Base-by-base conservation (phyloP, 768 basidiomycete genomes). In the Suillus lakei region DNA sequence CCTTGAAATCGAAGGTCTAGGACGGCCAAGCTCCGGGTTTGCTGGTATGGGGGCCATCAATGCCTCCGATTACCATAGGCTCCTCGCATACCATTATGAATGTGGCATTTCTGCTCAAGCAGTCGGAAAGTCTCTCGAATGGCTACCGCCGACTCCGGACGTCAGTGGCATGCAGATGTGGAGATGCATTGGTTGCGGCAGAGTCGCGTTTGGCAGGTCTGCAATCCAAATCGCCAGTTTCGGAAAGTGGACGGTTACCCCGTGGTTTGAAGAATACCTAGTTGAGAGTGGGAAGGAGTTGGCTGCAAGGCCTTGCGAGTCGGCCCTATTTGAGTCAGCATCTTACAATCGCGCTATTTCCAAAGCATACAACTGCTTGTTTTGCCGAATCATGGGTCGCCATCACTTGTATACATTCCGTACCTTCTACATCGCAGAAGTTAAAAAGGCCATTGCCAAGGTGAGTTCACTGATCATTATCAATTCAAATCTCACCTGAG, bases 21-120 rank as follows among this genome's bases (percentile, higher is more conserved):
- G 30, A 34, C 55, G 30, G 8, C 55, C 55, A 39, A 58, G 30
- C 55, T 16, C 21, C 18, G 78, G 76, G 63, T 71, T 69, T 8
- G 67, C 76, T 26, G 82, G 83, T 66, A 76, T 84, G 18, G 77
- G 78, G 62, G 73, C 77, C 53, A 81, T 84, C 63, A 74, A 79
- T 6, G 82, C 78, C 10, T 80, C 78, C 16, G 77, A 75, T 30
- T 79, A 80, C 63, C 75, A 77, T 70, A 79, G 79, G 30, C 71
- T 84, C 44, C 78, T 80, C 58, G 75, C 77, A 43, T 84, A 83
- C 66, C 81, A 81, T 68, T 73, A 73, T 39, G 66, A 74, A 38
- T 82, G 82, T 63, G 80, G 78, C 21, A 6, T 16, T 13, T 28
- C 55, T 58, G 55, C 30, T 32, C 55, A 21, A 18, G 38, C 13